These are phyloP conservation scores for Phytopythium mirpurense DNA, from an alignment of 352 stramenopile species.

Conservation along the genomic window DNA sequence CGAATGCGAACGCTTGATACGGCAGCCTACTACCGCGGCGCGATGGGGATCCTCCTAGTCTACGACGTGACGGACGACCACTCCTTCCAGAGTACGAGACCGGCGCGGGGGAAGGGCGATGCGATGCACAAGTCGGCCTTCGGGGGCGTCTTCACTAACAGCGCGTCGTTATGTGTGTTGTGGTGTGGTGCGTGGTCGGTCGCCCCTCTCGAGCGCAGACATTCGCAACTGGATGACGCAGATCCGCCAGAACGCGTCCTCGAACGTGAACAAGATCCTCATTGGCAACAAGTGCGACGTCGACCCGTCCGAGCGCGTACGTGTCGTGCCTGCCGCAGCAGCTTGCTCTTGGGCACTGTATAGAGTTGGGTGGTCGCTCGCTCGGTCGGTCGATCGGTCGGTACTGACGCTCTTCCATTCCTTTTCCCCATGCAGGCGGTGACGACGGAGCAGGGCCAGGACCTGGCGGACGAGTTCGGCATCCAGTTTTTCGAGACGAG, in stretches of 20 bases:
- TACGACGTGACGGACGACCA: slow-evolving; percentile 92
- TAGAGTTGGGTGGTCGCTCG: too few relatives aligned
- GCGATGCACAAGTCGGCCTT: too few relatives aligned
- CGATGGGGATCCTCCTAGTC: slow-evolving; percentile 90
- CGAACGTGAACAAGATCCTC: slow-evolving; percentile 99
- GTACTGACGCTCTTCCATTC: slow-evolving; percentile 10
- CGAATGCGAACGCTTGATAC: too few relatives aligned
- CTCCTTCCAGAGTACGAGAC: slow-evolving; percentile 83
- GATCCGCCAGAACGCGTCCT: slow-evolving; percentile 97
- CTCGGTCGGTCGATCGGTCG: too few relatives aligned
- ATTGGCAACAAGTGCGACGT: slow-evolving; percentile 99
- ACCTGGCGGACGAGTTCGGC: slow-evolving; percentile 91
- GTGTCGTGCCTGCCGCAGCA: slow-evolving; percentile 13
- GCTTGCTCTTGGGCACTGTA: too few relatives aligned
- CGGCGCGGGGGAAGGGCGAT: too few relatives aligned
- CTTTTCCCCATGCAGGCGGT: slow-evolving; percentile 55
- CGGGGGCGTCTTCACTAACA: too few relatives aligned
- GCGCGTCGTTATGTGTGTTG: too few relatives aligned
- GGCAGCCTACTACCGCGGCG: slow-evolving; percentile 90
- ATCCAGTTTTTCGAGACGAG: slow-evolving; percentile 95
- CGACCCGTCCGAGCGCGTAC: slow-evolving; percentile 91
- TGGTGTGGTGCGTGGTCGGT: too few relatives aligned
- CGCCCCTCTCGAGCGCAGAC: slow-evolving; percentile 26
- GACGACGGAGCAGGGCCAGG: slow-evolving; percentile 90
- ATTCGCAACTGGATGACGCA: slow-evolving; percentile 91